These are phyloP conservation scores for Parmales sp. DNA, from an alignment of 108 stramenopile genomes.

Conservation along the genomic window DNA sequence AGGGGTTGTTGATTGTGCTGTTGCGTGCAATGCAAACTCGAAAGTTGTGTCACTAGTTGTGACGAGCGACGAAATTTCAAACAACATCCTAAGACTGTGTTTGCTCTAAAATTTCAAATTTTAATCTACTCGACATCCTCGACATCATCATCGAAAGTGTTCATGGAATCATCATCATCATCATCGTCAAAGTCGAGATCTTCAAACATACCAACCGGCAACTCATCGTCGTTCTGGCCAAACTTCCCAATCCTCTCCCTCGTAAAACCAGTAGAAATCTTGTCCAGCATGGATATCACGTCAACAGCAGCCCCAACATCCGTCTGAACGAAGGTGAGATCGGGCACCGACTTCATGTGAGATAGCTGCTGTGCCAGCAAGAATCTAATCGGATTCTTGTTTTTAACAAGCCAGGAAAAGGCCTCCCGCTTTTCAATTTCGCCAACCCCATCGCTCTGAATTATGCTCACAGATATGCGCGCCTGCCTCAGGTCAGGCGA, in stretches of 20 bases:
- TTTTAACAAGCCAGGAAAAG: constrained; percentile 67
- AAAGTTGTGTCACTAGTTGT: no score
- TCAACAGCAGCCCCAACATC: constrained; percentile 77
- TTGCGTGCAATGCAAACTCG: no score
- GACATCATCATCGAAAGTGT: constrained; percentile 36
- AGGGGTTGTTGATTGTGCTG: no score
- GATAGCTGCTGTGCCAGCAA: constrained; percentile 61
- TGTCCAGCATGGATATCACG: constrained; percentile 79
- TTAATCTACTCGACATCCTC: constrained; percentile 46
- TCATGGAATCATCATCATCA: constrained; percentile 16
- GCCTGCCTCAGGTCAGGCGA: constrained; percentile 75
- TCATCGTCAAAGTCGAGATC: constrained; percentile 21
- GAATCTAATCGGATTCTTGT: constrained; percentile 59
- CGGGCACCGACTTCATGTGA: constrained; percentile 69
- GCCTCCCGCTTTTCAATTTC: constrained; percentile 59
- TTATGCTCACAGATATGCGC: constrained; percentile 63
- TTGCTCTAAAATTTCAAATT: not conserved
- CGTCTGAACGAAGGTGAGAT: constrained; percentile 71
- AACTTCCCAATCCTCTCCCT: constrained; percentile 38
- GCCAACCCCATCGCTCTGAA: constrained; percentile 17
- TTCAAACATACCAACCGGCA: constrained; percentile 15
- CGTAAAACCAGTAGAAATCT: constrained; percentile 53
- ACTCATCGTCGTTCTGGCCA: constrained; percentile 18
- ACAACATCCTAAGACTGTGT: not conserved
- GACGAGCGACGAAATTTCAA: not conserved